Percentiles rank a stretch among this genome's conserved stretches.
These are phyloP conservation scores for Entophlyctis luteolus DNA, from an alignment of 192 early-diverging fungal species.

Conservation along the genomic window DNA sequence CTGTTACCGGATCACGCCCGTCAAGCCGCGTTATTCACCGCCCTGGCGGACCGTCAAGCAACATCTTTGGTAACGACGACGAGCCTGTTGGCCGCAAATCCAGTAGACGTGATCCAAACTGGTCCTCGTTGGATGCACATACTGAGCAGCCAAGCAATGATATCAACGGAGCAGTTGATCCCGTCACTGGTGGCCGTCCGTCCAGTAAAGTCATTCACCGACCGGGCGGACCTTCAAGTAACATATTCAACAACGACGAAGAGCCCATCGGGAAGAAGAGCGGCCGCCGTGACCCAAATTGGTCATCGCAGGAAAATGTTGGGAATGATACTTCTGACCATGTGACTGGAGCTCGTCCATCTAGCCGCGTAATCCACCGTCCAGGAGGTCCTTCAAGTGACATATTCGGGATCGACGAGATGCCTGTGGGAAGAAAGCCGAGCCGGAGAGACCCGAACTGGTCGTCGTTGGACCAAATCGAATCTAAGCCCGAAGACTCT, in stretches of 20 bases:
- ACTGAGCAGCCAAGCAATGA: no score
- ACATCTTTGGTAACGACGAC: conserved; percentile 45
- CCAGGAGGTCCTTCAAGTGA: conserved; percentile 34
- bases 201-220: conserved; percentile 31
- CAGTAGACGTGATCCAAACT: conserved; percentile 41
- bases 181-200: conserved; percentile 24
- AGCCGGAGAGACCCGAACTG: conserved; percentile 43
- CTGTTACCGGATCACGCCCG: conserved; percentile 25
- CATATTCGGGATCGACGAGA: conserved; percentile 42
- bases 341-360: conserved; percentile 19
- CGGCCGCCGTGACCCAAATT: conserved; percentile 41
- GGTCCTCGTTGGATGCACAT: conserved; percentile 12
- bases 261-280: conserved; percentile 7
- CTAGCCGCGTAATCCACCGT: conserved; percentile 29
- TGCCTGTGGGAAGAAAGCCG: not conserved
- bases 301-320: no score
- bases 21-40: conserved; percentile 32
- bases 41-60: conserved; percentile 31
- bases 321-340: not conserved
- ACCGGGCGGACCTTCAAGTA: conserved; percentile 31
- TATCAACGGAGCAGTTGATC: no score
- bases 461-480: no score
- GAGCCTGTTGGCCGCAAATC: no score
- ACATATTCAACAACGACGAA: conserved; percentile 43
- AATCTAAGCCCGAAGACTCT: not conserved